Evolutionary conservation across 2,329 filamentous ascomycete genomes (phyloP).

Genomic region (Cladorrhinum sp.): DNA sequence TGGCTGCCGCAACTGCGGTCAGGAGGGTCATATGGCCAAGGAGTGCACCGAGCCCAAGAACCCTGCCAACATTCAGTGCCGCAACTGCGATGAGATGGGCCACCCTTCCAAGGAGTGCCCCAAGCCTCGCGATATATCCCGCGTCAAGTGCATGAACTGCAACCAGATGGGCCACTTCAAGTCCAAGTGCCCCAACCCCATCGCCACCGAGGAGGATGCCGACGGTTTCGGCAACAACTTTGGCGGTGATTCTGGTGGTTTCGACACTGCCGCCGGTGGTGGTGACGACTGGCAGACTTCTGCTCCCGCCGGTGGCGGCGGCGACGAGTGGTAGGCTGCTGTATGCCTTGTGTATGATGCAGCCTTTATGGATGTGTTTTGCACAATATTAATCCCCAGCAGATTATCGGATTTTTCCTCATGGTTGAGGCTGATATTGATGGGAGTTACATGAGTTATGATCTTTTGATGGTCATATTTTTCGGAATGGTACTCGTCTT

Average conservation of each 20-base stretch:
- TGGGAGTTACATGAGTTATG: conserved; percentile 4
- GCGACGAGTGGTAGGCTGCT: conserved; percentile 13
- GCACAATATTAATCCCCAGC: too few relatives aligned
- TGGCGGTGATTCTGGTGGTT: conserved; percentile 14
- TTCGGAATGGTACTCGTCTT: conserved; percentile 1
- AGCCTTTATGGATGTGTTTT: not conserved
- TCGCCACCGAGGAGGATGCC: conserved; percentile 27
- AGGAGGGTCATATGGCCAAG: conserved; percentile 57
- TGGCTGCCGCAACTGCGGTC: conserved; percentile 60
- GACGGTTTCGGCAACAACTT: conserved; percentile 11
- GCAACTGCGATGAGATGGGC: conserved; percentile 51
- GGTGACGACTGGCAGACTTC: conserved; percentile 13
- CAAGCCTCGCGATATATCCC: conserved; percentile 53
- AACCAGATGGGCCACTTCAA: conserved; percentile 45
- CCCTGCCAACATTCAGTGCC: conserved; percentile 42
- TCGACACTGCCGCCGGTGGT: not conserved
- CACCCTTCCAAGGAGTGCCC: conserved; percentile 50
- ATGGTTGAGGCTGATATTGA: conserved; percentile 5
- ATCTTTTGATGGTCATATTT: conserved; percentile 3
- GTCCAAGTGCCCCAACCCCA: conserved; percentile 37
- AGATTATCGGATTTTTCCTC: not conserved
- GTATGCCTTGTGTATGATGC: not conserved
- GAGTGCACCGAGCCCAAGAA: conserved; percentile 56
- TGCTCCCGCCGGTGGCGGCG: not conserved
- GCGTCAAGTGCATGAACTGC: conserved; percentile 59